phyloP scores from a whole-genome alignment of 2,329 filamentous ascomycete species.

The Didymella keratinophila region DNA sequence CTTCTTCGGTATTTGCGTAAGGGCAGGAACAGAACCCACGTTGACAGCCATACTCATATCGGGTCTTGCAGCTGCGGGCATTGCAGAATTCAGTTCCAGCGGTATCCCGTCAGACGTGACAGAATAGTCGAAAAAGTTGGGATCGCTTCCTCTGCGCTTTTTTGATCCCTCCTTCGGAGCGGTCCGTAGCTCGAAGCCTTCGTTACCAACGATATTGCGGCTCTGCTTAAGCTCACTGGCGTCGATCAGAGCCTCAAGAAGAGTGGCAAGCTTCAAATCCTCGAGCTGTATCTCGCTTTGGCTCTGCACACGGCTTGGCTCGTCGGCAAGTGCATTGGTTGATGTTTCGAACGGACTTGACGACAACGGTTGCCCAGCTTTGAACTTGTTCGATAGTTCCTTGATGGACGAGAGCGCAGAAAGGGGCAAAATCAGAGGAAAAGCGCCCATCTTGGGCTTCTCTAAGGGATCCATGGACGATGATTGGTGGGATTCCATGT shows the following conservation, averaged over 20 bases:
- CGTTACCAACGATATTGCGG: conserved; percentile 21
- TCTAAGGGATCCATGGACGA: conserved; percentile 26
- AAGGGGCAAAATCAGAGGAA: conserved; percentile 28
- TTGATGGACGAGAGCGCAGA: conserved; percentile 32
- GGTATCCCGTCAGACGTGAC: conserved; percentile 27
- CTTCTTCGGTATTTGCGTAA: conserved; percentile 40
- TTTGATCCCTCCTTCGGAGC: not conserved
- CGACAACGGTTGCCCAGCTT: conserved; percentile 19
- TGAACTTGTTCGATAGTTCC: conserved; percentile 29
- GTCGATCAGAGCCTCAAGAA: conserved; percentile 46
- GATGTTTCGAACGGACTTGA: conserved; percentile 25
- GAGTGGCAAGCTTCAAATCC: conserved; percentile 47
- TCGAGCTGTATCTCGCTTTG: conserved; percentile 46
- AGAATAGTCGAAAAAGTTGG: conserved; percentile 45
- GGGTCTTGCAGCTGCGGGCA: conserved; percentile 29
- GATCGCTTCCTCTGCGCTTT: conserved; percentile 18
- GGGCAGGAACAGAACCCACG: conserved; percentile 26
- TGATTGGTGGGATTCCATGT: conserved; percentile 46
- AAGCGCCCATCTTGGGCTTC: conserved; percentile 19
- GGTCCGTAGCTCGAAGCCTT: conserved; percentile 3
- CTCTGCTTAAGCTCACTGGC: conserved; percentile 42
- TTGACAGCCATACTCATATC: conserved; percentile 30
- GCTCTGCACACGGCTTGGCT: conserved; percentile 31
- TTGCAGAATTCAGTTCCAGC: conserved; percentile 37
- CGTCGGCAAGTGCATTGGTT: conserved; percentile 23